A percentile compares a stretch with the other conserved stretches of the same genome.
phyloP scores from a whole-genome alignment of 768 basidiomycete species.

The Leccinum sublutescens region DNA sequence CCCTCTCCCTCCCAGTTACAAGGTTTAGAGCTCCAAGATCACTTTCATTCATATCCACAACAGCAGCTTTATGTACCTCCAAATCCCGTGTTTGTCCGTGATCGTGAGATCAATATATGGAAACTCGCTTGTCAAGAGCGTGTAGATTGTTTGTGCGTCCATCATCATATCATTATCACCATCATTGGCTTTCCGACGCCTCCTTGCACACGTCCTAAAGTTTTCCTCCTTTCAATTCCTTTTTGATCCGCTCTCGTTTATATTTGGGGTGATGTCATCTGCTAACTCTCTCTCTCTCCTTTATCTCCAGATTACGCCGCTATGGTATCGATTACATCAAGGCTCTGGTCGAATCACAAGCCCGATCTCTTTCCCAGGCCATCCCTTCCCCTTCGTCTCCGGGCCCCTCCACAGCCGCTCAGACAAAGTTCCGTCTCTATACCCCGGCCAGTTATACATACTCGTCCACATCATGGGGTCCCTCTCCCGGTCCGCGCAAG shows the following conservation, averaged over 20 bases:
- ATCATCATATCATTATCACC: background rate
- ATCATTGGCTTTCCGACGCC: conserved; percentile 1
- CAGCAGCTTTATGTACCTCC: conserved; percentile 29
- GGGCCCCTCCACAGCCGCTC: conserved; percentile 1
- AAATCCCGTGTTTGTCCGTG: conserved; percentile 29
- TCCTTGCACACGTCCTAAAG: conserved; percentile 3
- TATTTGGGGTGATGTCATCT: conserved; percentile 7
- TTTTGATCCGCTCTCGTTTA: conserved; percentile 7
- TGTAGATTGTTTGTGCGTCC: conserved; percentile 33
- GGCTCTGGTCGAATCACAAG: conserved; percentile 30
- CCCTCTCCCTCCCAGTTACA: conserved; percentile 16
- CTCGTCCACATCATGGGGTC: conserved; percentile 20
- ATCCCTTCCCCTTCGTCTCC: background rate
- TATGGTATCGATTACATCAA: conserved; percentile 35
- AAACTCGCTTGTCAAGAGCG: conserved; percentile 36
- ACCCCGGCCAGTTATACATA: conserved; percentile 36
- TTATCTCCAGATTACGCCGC: conserved; percentile 26
- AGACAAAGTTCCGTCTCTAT: conserved; percentile 31
- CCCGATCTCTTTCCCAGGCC: conserved; percentile 12
- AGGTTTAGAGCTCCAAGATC: conserved; percentile 23
- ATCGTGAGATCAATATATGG: conserved; percentile 36
- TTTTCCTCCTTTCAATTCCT: background rate
- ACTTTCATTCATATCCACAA: conserved; percentile 24
- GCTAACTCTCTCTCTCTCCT: conserved; percentile 4
- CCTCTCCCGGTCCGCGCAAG: conserved; percentile 13